Evolutionary conservation across 2,329 filamentous ascomycete species (phyloP).

Genomic region (Sphaerostilbella broomeana): DNA sequence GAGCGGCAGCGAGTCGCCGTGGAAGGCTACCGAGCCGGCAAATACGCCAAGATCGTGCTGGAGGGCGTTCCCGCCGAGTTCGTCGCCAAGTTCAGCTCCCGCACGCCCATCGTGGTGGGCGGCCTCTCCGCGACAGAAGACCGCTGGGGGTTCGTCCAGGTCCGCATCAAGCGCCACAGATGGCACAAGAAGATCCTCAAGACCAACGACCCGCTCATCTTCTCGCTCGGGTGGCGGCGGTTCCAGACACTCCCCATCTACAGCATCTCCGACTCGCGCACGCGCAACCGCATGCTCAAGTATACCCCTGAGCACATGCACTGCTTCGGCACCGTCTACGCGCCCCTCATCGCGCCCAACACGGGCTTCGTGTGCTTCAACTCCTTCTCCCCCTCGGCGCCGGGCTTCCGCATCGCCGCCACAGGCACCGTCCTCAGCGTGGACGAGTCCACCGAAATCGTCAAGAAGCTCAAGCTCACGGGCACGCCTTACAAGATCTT

Average conservation of each 20-base stretch:
- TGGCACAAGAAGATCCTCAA: slow-evolving; percentile 99
- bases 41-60: slow-evolving; percentile 86
- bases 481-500: slow-evolving; percentile 95
- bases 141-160: slow-evolving; percentile 89
- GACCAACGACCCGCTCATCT: slow-evolving; percentile 94
- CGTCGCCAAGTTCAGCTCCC: slow-evolving; percentile 70
- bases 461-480: slow-evolving; percentile 98
- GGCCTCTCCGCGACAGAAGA: slow-evolving; percentile 93
- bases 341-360: slow-evolving; percentile 89
- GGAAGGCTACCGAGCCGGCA: slow-evolving; percentile 86
- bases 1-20: slow-evolving; percentile 74
- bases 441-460: slow-evolving; percentile 92
- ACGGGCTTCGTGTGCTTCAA: slow-evolving; percentile 94
- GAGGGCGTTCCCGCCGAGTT: slow-evolving; percentile 90
- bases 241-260: slow-evolving; percentile 93
- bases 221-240: slow-evolving; percentile 91
- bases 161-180: slow-evolving; percentile 91
- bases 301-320: slow-evolving; percentile 99
- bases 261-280: slow-evolving; percentile 89
- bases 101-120: slow-evolving; percentile 78
- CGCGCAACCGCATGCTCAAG: slow-evolving; percentile 94
- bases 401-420: slow-evolving; percentile 89
- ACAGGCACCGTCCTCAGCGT: slow-evolving; percentile 91
- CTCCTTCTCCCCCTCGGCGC: slow-evolving; percentile 73
- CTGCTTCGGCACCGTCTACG: slow-evolving; percentile 94